phyloP scores from a whole-genome alignment of 257 asterid species.

The Thymus quinquecostatus region DNA sequence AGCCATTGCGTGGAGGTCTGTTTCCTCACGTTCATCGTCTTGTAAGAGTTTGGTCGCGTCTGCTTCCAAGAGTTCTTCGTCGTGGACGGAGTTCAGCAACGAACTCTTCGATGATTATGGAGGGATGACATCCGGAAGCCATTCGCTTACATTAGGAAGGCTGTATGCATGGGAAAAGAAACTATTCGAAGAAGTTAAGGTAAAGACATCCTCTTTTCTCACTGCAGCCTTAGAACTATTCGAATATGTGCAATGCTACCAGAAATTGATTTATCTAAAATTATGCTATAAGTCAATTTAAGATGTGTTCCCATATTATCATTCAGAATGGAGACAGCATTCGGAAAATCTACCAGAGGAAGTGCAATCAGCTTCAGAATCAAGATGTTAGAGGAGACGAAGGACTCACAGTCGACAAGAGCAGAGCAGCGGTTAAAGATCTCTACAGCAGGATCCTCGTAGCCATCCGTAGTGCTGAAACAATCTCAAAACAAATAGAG shows the following conservation, averaged over 20 bases:
- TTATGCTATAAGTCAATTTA: background rate
- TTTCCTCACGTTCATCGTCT: conserved; percentile 60
- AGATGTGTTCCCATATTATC: background rate
- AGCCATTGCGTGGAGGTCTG: conserved; percentile 63
- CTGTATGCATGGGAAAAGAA: conserved; percentile 97
- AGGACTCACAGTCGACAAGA: conserved; percentile 64
- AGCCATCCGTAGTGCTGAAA: conserved; percentile 85
- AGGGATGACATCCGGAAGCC: conserved; percentile 94
- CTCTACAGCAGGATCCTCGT: conserved; percentile 85
- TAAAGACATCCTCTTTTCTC: conserved; percentile 27
- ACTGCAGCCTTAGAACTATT: background rate
- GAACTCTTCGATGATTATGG: conserved; percentile 80
- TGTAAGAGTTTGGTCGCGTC: conserved; percentile 82
- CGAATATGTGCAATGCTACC: background rate
- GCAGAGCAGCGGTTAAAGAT: conserved; percentile 83
- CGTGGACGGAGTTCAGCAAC: conserved; percentile 81
- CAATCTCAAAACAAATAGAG: conserved; percentile 82
- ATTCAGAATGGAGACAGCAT: conserved; percentile 78
- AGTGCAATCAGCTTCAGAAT: conserved; percentile 70
- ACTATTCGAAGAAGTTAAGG: conserved; percentile 90
- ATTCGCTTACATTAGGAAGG: conserved; percentile 79
- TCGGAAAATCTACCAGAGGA: conserved; percentile 67
- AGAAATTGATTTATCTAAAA: background rate
- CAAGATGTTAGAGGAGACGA: conserved; percentile 79
- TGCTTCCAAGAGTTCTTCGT: conserved; percentile 64